Evolutionary conservation across 495 filamentous ascomycete species (phyloP), one percentile per base, ranked within the genome.

Genomic region (Astrothelium macrocarpum): DNA sequence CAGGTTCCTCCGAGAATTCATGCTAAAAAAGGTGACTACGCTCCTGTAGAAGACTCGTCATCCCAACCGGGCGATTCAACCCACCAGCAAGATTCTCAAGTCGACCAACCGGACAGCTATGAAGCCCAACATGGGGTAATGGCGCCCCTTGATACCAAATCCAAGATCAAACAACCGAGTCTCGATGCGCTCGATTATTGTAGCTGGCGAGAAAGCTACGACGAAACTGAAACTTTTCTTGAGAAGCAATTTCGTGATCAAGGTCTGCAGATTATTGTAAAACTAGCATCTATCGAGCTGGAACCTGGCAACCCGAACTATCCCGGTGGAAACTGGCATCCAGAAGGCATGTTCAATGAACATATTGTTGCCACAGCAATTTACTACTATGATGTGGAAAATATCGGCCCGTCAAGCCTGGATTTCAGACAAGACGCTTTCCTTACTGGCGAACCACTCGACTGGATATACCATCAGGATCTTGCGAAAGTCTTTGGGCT

Each of bases 221-320:
- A 5, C 34, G 34, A 39, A 14, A 39, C 34, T 39, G 34, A 39
- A 39, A 39, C 14, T 14, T 5, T 14, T 5, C 34, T 39, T 14
- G 34, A 39, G 14, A 14, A 39, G 34, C 5, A 5, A 39, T 39
- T 39, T 14, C 34, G 34, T 39, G 14, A 39, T 5, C 5, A 39
- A 14, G 79, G 78, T 0, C 66, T 88, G 0, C 85, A 88, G 65
- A 75, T 88, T 4, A 84, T 88, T 53, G 79, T 87, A 59, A 87
- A 87, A 65, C 68, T 88, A 2, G 79, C 80, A 4, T 83, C 81
- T 64, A 87, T 88, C 62, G 71, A 85, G 28, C 72, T 88, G 2
- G 82, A 78, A 0, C 85, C 85, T 0, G 81, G 82, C 53, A 79
- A 80, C 20, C 81, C 82, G 0, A 65, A 71, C 1, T 82, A 81